phyloP scores from a whole-genome alignment of 441 rosid species.

The Raphanus hybrid region DNA sequence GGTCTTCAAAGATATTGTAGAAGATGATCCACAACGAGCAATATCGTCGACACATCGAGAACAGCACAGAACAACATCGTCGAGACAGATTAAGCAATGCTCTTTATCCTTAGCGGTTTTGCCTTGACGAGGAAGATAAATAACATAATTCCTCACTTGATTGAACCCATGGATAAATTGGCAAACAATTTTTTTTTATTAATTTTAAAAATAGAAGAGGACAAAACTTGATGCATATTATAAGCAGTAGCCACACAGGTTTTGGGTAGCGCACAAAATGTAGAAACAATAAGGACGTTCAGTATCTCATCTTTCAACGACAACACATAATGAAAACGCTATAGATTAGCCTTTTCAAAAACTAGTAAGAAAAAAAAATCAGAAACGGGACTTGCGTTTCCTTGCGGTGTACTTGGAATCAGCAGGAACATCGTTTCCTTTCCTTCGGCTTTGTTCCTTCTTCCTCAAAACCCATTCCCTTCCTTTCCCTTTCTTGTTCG shows the following conservation, averaged over 20 bases:
- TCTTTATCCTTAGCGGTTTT: not conserved
- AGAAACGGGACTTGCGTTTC: conserved; percentile 81
- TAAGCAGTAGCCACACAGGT: not conserved
- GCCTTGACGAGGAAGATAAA: not conserved
- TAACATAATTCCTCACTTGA: not conserved
- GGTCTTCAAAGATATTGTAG: not conserved
- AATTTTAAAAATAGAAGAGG: not conserved
- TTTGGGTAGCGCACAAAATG: conserved; percentile 3
- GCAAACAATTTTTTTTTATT: not conserved
- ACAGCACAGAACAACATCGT: no score
- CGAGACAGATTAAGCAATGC: not conserved
- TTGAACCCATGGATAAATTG: not conserved
- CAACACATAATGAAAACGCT: conserved; percentile 11
- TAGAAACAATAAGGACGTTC: not conserved
- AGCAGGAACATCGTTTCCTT: conserved; percentile 75
- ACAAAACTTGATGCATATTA: not conserved
- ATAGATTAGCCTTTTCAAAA: not conserved
- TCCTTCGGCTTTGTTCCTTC: conserved; percentile 88
- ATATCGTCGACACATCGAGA: not conserved
- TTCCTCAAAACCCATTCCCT: conserved; percentile 83
- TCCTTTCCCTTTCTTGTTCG: conserved; percentile 65
- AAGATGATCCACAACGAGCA: conserved; percentile 12
- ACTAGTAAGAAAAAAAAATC: conserved; percentile 26
- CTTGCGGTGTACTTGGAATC: conserved; percentile 84
- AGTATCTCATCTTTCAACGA: not conserved